Evolutionary conservation across 2,329 filamentous ascomycete genomes (phyloP).

Genomic region (Xylaria arbuscula): DNA sequence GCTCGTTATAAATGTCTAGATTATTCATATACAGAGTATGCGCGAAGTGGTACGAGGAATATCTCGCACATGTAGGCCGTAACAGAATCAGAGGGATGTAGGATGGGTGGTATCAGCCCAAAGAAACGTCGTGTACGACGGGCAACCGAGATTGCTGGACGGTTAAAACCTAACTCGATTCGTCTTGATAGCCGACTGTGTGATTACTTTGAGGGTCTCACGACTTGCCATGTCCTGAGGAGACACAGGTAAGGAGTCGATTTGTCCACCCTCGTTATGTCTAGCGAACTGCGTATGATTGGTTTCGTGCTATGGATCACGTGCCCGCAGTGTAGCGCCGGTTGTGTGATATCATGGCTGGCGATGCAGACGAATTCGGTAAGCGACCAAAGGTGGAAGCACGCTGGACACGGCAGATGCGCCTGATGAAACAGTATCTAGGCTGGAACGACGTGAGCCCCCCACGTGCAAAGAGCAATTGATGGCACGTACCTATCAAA

Average conservation of each 20-base stretch:
- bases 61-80: constrained; percentile 2
- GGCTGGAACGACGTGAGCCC: constrained; percentile 23
- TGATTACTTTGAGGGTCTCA: background rate
- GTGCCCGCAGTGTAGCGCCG: constrained; percentile 25
- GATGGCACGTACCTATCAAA: constrained; percentile 23
- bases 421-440: constrained; percentile 26
- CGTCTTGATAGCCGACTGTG: constrained; percentile 31
- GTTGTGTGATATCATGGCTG: constrained; percentile 28
- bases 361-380: constrained; percentile 23
- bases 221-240: constrained; percentile 16
- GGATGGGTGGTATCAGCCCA: constrained; percentile 18
- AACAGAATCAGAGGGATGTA: constrained; percentile 1
- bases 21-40: constrained; percentile 10
- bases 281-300: constrained; percentile 12
- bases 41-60: constrained; percentile 16
- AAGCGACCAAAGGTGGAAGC: constrained; percentile 24
- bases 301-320: constrained; percentile 20
- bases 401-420: constrained; percentile 16
- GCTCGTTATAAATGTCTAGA: constrained; percentile 9
- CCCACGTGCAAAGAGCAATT: constrained; percentile 34
- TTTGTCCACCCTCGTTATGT: background rate
- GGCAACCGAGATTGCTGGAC: constrained; percentile 34
- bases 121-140: constrained; percentile 26
- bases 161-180: constrained; percentile 27
- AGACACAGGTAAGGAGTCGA: background rate